These are phyloP conservation scores for Botrytis cinerea DNA, from an alignment of 2,329 filamentous ascomycete species.

Conservation along the genomic window DNA sequence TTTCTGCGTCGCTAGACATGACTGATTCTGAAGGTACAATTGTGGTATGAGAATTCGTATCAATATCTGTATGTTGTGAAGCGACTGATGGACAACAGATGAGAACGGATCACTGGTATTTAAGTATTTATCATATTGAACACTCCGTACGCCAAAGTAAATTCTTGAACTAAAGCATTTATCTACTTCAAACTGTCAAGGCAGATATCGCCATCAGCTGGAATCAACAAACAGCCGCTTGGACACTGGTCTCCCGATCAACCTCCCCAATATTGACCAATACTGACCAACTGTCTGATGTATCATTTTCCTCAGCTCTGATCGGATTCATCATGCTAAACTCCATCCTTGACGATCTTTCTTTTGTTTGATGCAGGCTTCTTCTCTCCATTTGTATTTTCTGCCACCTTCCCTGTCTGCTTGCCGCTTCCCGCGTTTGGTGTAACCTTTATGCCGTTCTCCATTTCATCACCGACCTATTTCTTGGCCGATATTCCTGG, in stretches of 20 bases:
- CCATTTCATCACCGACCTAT: background rate
- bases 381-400: background rate
- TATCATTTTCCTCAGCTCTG: background rate
- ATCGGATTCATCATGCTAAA: background rate
- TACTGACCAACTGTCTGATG: background rate
- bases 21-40: background rate
- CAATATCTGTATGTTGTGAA: background rate
- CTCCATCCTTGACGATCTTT: background rate
- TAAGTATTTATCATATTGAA: background rate
- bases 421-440: background rate
- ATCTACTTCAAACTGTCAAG: background rate
- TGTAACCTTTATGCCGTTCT: background rate
- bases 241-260: background rate
- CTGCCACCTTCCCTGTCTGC: background rate
- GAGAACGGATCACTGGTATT: background rate
- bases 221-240: background rate
- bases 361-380: background rate
- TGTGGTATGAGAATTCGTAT: background rate
- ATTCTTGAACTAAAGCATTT: background rate
- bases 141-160: background rate
- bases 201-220: background rate
- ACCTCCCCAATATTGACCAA: background rate
- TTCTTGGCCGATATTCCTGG: background rate
- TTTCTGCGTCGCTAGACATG: slow-evolving; percentile 4
- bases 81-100: background rate